These are phyloP conservation scores for Cenchrus purpureus DNA, from an alignment of 176 grass and related monocot genomes.

Conservation along the genomic window DNA sequence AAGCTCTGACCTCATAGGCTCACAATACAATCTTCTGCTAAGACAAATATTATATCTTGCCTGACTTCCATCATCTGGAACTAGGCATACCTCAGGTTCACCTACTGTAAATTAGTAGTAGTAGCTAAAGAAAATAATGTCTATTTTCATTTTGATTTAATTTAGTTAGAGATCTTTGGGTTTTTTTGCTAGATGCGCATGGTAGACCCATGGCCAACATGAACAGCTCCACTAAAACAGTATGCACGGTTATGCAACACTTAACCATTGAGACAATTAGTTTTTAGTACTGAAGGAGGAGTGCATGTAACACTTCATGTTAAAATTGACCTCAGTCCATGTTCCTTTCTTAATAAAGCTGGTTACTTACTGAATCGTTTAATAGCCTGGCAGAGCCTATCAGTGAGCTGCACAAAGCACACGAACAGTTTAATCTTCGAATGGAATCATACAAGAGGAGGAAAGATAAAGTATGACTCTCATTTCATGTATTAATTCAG, in stretches of 20 bases:
- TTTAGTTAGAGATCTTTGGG: neutral
- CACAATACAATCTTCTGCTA: neutral
- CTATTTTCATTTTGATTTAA: neutral
- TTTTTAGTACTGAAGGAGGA: neutral
- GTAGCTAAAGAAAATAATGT: neutral
- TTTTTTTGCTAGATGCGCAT: neutral
- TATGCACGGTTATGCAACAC: neutral
- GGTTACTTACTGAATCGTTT: slow-evolving; percentile 26
- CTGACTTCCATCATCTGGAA: slow-evolving; percentile 16
- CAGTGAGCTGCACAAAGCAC: slow-evolving; percentile 77
- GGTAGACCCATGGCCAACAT: neutral
- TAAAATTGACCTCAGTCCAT: neutral
- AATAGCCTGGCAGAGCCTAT: slow-evolving; percentile 88
- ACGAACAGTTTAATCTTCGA: slow-evolving; percentile 70
- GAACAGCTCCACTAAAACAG: neutral
- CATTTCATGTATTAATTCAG: slow-evolving; percentile 2
- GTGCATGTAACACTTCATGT: neutral
- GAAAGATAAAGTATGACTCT: slow-evolving; percentile 65
- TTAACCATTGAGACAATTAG: neutral
- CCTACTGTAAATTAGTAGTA: neutral
- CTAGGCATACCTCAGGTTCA: neutral
- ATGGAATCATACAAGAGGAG: slow-evolving; percentile 69
- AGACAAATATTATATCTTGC: neutral
- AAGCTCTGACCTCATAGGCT: slow-evolving; percentile 21
- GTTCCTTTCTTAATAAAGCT: slow-evolving; percentile 3